Evolutionary conservation across 1,139 yeast species (phyloP).

Genomic region (Yamadazyma mexicana): DNA sequence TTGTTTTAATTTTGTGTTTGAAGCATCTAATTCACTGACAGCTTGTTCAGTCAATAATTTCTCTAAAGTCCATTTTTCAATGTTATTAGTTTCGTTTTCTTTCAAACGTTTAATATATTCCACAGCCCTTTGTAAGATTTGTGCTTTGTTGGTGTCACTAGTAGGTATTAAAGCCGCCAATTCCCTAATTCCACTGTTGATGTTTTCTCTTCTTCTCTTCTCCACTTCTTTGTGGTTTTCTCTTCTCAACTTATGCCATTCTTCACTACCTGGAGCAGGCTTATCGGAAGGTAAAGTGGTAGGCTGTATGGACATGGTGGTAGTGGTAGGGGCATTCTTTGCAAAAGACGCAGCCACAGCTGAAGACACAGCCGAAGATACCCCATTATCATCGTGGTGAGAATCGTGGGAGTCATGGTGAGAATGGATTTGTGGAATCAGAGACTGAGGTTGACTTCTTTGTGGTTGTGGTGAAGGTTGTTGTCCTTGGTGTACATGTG

Average conservation of each 20-base stretch:
- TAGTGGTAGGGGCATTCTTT: slow-evolving; percentile 2
- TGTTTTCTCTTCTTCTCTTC: slow-evolving; percentile 90
- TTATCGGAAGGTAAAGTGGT: slow-evolving; percentile 41
- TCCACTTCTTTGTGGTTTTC: slow-evolving; percentile 97
- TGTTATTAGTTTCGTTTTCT: slow-evolving; percentile 82
- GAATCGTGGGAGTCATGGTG: background rate
- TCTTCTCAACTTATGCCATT: slow-evolving; percentile 83
- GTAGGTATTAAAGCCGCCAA: slow-evolving; percentile 83
- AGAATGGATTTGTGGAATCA: background rate
- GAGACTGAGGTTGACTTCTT: slow-evolving; percentile 17
- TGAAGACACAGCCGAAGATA: slow-evolving; percentile 1
- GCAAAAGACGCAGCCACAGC: slow-evolving; percentile 11
- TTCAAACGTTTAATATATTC: slow-evolving; percentile 87
- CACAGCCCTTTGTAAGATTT: slow-evolving; percentile 82
- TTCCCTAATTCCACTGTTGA: slow-evolving; percentile 85
- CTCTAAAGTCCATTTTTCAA: slow-evolving; percentile 93
- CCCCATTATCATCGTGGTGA: background rate
- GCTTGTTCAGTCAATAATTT: slow-evolving; percentile 90
- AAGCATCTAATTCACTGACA: slow-evolving; percentile 47
- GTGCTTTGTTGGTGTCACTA: slow-evolving; percentile 88
- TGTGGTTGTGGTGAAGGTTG: slow-evolving; percentile 1
- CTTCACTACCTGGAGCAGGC: slow-evolving; percentile 70
- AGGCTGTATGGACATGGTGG: slow-evolving; percentile 25
- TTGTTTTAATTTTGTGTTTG: slow-evolving; percentile 27
- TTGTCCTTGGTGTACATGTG: slow-evolving; percentile 2